Base-by-base conservation (phyloP, 192 early-diverging fungal species). In the Polychytrium aggregatum region DNA sequence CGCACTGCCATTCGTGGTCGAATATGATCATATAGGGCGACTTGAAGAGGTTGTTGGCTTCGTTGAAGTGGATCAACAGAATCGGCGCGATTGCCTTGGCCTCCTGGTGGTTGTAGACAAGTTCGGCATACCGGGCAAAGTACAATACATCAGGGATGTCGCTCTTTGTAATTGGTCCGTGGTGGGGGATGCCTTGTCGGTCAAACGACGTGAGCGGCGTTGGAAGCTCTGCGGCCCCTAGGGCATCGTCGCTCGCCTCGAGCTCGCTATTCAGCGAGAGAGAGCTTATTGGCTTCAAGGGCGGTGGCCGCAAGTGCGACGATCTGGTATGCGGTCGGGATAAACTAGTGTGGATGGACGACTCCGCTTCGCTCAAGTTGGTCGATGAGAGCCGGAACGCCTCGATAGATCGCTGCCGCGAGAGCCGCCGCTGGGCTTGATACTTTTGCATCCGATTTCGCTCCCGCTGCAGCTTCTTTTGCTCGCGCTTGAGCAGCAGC, bases 401-500 rank as follows among this genome's bases (percentile, higher is more conserved):
- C n/a, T n/a, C n/a, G n/a, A n/a, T n/a, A n/a, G n/a, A n/a, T n/a
- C n/a, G 55, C 25, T 57, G 55, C 34, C 50, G 47, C 29, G 50
- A 42, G 10, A 57, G 28, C n/a, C 52, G 10, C 29, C 57, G 40
- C n/a, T 50, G 42, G 14, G 50, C 52, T 41, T 60, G 55, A n/a
- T n/a, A n/a, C n/a, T 14, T 50, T 38, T 21, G 52, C 57, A 37
- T 64, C 62, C n/a, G n/a, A n/a, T n/a, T n/a, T n/a, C n/a, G n/a
- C n/a, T n/a, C n/a, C n/a, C n/a, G n/a, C 31, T 45, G 45, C 31
- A 59, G 52, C 28, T 46, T 47, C 54, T 69, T 69, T 37, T 70
- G 68, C 46, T 70, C 64, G 16, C 64, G 36, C 37, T 70, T 70
- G 20, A 70, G 51, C 13, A 70, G 57, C 10, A 67, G 50, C n/a